Conservation (phyloP, 768 basidiomycete species). For the Phaeotremella fagi region DNA sequence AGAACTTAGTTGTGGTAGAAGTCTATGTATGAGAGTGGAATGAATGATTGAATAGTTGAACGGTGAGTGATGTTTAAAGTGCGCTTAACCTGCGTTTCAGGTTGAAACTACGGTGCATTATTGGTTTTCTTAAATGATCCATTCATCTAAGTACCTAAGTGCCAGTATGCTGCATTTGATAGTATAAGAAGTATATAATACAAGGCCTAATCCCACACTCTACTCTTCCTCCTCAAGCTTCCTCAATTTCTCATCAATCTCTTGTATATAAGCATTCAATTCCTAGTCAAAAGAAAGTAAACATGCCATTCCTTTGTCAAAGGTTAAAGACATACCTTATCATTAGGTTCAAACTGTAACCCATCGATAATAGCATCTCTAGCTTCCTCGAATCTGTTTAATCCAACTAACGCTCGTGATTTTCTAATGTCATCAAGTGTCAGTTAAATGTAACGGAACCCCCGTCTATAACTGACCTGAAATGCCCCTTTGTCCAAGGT, state of each 20-base stretch:
- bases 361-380: constrained; percentile 76
- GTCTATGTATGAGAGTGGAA: too few relatives aligned
- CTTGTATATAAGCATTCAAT: constrained; percentile 36
- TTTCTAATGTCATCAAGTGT: constrained; percentile 50
- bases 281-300: constrained; percentile 24
- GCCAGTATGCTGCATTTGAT: too few relatives aligned
- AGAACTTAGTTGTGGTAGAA: neutral
- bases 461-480: constrained; percentile 58
- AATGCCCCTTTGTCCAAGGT: constrained; percentile 93
- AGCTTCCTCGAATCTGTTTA: constrained; percentile 67
- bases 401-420: constrained; percentile 76
- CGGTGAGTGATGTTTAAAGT: too few relatives aligned
- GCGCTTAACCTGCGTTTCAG: too few relatives aligned
- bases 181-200: too few relatives aligned
- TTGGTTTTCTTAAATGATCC: neutral
- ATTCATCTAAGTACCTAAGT: too few relatives aligned
- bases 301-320: neutral
- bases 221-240: constrained; percentile 4
- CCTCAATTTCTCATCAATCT: constrained; percentile 35
- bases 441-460: too few relatives aligned
- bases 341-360: constrained; percentile 73
- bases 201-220: neutral
- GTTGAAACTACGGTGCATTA: neutral
- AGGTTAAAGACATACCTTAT: constrained; percentile 51
- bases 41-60: too few relatives aligned